Percentiles rank a stretch among this genome's conserved stretches.
phyloP scores from a whole-genome alignment of 2,329 filamentous ascomycete species.

The Aspergillus viridinutans region DNA sequence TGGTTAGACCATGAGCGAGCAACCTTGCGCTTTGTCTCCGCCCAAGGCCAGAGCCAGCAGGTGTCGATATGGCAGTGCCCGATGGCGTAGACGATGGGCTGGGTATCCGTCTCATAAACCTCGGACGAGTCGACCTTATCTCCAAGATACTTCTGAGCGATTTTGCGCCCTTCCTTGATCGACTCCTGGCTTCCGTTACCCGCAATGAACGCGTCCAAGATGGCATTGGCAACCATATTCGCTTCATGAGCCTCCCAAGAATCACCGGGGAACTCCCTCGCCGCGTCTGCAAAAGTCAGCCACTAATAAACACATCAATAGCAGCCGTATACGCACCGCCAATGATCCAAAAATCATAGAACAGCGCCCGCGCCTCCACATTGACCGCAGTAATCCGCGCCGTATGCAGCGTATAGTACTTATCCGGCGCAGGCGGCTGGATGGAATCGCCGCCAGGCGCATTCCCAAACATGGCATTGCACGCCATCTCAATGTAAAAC shows the following conservation, averaged over 20 bases:
- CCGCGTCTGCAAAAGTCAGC: conserved; percentile 60
- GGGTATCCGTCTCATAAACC: conserved; percentile 73
- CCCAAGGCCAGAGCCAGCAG: conserved; percentile 98
- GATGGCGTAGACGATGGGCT: conserved; percentile 78
- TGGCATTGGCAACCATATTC: conserved; percentile 74
- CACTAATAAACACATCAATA: background rate
- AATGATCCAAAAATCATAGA: conserved; percentile 95
- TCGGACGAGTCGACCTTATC: conserved; percentile 73
- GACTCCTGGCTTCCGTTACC: conserved; percentile 68
- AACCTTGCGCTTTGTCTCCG: conserved; percentile 94
- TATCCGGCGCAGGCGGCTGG: conserved; percentile 82
- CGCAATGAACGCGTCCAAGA: conserved; percentile 85
- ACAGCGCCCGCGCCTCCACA: conserved; percentile 73
- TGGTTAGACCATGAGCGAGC: conserved; percentile 95
- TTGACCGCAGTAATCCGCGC: conserved; percentile 90
- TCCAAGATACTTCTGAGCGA: conserved; percentile 79
- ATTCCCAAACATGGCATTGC: conserved; percentile 98
- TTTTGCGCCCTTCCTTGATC: conserved; percentile 73
- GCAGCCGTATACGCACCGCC: conserved; percentile 36
- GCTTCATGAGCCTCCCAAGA: conserved; percentile 88
- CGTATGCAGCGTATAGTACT: conserved; percentile 68
- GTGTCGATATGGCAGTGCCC: conserved; percentile 98
- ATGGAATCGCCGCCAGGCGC: conserved; percentile 78
- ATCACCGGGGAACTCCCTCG: conserved; percentile 81
- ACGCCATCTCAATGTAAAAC: conserved; percentile 97